phyloP scores from a whole-genome alignment of 2,329 filamentous ascomycete species.

The Magnaporthiopsis rhizophila region DNA sequence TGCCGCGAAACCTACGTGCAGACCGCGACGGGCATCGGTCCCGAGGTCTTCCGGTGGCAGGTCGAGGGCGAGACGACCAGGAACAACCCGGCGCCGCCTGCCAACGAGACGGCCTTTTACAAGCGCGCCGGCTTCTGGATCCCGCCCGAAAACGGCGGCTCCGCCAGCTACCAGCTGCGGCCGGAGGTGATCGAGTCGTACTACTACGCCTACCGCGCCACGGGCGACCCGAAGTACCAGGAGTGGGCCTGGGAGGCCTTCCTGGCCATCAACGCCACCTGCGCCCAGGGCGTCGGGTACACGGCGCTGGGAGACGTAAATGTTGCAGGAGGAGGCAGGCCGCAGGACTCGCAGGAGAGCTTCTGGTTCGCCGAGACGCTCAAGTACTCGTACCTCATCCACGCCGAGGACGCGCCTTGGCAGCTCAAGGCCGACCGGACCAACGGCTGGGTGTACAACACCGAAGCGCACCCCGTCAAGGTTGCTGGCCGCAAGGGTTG shows the following conservation, averaged over 20 bases:
- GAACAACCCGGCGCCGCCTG: slow-evolving; percentile 35
- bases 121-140: slow-evolving; percentile 65
- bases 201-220: slow-evolving; percentile 81
- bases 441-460: slow-evolving; percentile 44
- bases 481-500: slow-evolving; percentile 1
- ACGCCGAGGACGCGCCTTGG: slow-evolving; percentile 48
- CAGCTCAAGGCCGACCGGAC: slow-evolving; percentile 36
- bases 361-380: slow-evolving; percentile 84
- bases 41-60: slow-evolving; percentile 62
- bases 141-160: slow-evolving; percentile 18
- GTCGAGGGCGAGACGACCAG: slow-evolving; percentile 20
- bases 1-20: slow-evolving; percentile 67
- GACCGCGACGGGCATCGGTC: slow-evolving; percentile 67
- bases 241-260: slow-evolving; percentile 82
- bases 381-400: slow-evolving; percentile 75
- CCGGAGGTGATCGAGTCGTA: slow-evolving; percentile 78
- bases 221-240: slow-evolving; percentile 66
- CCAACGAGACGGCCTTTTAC: slow-evolving; percentile 46
- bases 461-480: slow-evolving; percentile 37
- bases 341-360: slow-evolving; percentile 69
- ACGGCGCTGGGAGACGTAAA: slow-evolving; percentile 61
- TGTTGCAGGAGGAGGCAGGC: slow-evolving; percentile 48
- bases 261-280: slow-evolving; percentile 55
- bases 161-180: slow-evolving; percentile 55
- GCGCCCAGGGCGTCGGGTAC: slow-evolving; percentile 58